Evolutionary conservation across 805 yeast species (phyloP).

Genomic region (Starmerella roubikii): DNA sequence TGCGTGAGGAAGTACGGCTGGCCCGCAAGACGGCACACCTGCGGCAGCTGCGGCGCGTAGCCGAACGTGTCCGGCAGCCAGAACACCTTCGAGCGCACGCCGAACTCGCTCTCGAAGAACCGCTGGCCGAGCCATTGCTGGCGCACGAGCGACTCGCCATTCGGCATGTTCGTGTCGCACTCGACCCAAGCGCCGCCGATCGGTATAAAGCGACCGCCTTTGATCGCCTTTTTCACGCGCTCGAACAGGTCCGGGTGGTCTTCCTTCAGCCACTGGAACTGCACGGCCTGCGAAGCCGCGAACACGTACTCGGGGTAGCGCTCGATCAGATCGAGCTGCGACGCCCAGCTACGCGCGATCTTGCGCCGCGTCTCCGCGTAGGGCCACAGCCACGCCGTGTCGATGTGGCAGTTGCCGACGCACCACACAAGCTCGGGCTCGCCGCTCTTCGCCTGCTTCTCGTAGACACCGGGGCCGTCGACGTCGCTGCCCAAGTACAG

Average conservation of each 20-base stretch:
- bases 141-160: slow-evolving; percentile 78
- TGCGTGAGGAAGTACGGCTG: slow-evolving; percentile 80
- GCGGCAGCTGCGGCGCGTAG: slow-evolving; percentile 90
- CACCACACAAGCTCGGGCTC: slow-evolving; percentile 44
- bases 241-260: slow-evolving; percentile 74
- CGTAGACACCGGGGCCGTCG: slow-evolving; percentile 50
- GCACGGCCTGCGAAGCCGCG: slow-evolving; percentile 94
- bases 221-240: slow-evolving; percentile 46
- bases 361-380: slow-evolving; percentile 91
- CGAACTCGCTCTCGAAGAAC: slow-evolving; percentile 68
- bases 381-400: slow-evolving; percentile 99
- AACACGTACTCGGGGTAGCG: slow-evolving; percentile 85
- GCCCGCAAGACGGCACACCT: slow-evolving; percentile 75
- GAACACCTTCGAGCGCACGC: slow-evolving; percentile 56
- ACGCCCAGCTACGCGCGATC: slow-evolving; percentile 88
- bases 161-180: slow-evolving; percentile 90
- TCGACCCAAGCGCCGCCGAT: slow-evolving; percentile 98
- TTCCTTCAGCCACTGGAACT: slow-evolving; percentile 76
- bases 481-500: slow-evolving; percentile 50
- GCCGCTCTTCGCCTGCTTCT: slow-evolving; percentile 2
- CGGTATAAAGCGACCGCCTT: slow-evolving; percentile 66
- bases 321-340: slow-evolving; percentile 74
- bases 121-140: slow-evolving; percentile 87
- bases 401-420: slow-evolving; percentile 92
- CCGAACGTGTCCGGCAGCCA: slow-evolving; percentile 99